These are phyloP conservation scores for Oryza punctata DNA, from an alignment of 176 grass and related monocot genomes.

Conservation along the genomic window DNA sequence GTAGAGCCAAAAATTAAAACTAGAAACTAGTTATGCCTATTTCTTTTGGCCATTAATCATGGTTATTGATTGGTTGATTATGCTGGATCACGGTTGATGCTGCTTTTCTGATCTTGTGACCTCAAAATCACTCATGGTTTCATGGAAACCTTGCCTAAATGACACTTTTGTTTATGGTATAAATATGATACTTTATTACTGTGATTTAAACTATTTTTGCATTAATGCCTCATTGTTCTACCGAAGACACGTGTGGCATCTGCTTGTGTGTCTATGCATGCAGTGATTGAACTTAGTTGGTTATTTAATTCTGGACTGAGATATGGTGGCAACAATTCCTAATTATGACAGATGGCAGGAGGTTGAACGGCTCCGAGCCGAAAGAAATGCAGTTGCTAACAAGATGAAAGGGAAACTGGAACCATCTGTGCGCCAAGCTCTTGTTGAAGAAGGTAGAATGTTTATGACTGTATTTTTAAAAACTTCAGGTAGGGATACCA, in stretches of 20 bases:
- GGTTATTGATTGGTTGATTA: neutral
- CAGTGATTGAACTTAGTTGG: constrained; percentile 6
- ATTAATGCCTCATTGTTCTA: neutral
- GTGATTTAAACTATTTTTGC: neutral
- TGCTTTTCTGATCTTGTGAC: neutral
- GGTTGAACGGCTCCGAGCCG: constrained; percentile 85
- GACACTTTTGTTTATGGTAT: neutral
- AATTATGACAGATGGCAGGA: constrained; percentile 97
- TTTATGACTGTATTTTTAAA: neutral
- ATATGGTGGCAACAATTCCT: constrained; percentile 67
- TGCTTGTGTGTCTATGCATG: neutral
- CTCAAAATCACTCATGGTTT: neutral
- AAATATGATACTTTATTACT: neutral
- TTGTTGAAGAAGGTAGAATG: constrained; percentile 87
- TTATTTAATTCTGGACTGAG: constrained; percentile 33
- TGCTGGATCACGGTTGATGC: neutral
- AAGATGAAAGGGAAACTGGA: constrained; percentile 98
- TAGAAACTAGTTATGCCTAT: neutral
- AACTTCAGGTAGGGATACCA: neutral
- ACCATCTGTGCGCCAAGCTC: constrained; percentile 75
- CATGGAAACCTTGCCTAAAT: neutral
- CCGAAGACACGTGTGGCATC: neutral
- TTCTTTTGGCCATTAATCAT: neutral
- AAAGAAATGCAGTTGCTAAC: constrained; percentile 89
- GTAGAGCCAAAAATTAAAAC: neutral